Percentiles rank a stretch among this genome's conserved stretches.
Evolutionary conservation across 768 basidiomycete genomes (phyloP).

Genomic region (Agaricus subrufescens): DNA sequence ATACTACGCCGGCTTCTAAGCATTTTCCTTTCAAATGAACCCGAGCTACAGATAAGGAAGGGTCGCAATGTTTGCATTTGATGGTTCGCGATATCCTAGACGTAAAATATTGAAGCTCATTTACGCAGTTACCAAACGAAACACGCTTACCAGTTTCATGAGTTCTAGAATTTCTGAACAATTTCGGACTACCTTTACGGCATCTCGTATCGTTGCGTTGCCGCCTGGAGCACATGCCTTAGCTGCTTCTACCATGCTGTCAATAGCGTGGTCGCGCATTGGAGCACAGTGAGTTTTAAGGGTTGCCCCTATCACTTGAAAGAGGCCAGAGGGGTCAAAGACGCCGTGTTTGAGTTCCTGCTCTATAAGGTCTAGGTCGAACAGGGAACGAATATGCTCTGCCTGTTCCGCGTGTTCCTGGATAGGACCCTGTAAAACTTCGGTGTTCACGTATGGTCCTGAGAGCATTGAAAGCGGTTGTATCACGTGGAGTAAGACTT

Average conservation of each 20-base stretch:
- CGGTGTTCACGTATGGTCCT: constrained; percentile 56
- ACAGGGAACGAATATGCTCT: constrained; percentile 62
- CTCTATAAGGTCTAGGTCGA: constrained; percentile 79
- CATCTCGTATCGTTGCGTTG: constrained; percentile 52
- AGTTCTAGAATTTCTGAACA: constrained; percentile 90
- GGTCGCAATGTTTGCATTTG: constrained; percentile 90
- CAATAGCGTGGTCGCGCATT: constrained; percentile 82
- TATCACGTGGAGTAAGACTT: constrained; percentile 80
- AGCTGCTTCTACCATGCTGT: constrained; percentile 76
- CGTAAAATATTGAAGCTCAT: constrained; percentile 15
- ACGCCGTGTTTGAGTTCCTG: constrained; percentile 74
- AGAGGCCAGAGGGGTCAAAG: constrained; percentile 77
- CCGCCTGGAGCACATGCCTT: constrained; percentile 51
- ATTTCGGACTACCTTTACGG: constrained; percentile 70
- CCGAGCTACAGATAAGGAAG: constrained; percentile 77
- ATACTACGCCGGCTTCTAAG: constrained; percentile 57
- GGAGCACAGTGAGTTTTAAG: constrained; percentile 92
- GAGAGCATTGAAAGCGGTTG: constrained; percentile 67
- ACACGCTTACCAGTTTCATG: constrained; percentile 82
- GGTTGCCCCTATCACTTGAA: constrained; percentile 72
- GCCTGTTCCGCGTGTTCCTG: constrained; percentile 61
- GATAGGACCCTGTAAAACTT: constrained; percentile 54
- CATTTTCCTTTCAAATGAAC: constrained; percentile 73
- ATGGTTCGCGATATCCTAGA: constrained; percentile 93
- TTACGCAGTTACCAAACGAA: constrained; percentile 9